A percentile compares a stretch with the other conserved stretches of the same genome.
Conservation (phyloP, 306 rosid species). For the Arachis stenosperma region DNA sequence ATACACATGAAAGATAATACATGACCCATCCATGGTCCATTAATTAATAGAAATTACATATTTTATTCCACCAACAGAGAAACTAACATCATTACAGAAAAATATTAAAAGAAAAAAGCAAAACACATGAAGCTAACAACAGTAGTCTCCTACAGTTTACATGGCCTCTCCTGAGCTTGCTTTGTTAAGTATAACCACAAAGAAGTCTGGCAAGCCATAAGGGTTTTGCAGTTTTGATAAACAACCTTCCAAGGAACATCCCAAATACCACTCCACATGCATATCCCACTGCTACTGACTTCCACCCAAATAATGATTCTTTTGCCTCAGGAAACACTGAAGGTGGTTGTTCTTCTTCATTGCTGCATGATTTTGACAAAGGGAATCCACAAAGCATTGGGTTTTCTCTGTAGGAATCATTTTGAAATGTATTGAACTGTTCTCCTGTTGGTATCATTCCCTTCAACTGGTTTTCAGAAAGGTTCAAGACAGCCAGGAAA, state of each 20-base stretch:
- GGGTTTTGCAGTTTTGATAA: background rate
- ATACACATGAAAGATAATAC: too few species aligned
- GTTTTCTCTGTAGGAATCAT: slow-evolving; percentile 39
- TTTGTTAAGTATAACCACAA: background rate
- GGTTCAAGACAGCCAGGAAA: slow-evolving; percentile 22
- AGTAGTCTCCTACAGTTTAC: background rate
- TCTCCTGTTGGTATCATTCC: slow-evolving; percentile 42
- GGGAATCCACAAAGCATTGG: slow-evolving; percentile 40
- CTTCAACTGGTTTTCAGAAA: slow-evolving; percentile 34
- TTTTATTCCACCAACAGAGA: background rate
- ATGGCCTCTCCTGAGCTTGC: background rate
- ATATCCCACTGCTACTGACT: slow-evolving; percentile 34
- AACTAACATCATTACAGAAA: background rate
- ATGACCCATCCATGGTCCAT: too few species aligned
- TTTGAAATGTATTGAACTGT: slow-evolving; percentile 46
- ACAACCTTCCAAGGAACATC: slow-evolving; percentile 22
- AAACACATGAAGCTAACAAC: too few species aligned
- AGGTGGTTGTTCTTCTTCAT: too few species aligned
- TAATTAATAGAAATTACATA: too few species aligned
- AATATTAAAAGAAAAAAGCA: background rate
- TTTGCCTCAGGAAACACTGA: background rate
- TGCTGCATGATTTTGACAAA: slow-evolving; percentile 12
- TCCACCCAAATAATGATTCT: slow-evolving; percentile 36
- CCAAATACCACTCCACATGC: slow-evolving; percentile 43
- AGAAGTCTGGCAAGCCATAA: background rate